A percentile compares a stretch with the other conserved stretches of the same genome.
These are phyloP conservation scores for Mycocalia duriaeana DNA, from an alignment of 1,284 basidiomycete species.

Conservation along the genomic window DNA sequence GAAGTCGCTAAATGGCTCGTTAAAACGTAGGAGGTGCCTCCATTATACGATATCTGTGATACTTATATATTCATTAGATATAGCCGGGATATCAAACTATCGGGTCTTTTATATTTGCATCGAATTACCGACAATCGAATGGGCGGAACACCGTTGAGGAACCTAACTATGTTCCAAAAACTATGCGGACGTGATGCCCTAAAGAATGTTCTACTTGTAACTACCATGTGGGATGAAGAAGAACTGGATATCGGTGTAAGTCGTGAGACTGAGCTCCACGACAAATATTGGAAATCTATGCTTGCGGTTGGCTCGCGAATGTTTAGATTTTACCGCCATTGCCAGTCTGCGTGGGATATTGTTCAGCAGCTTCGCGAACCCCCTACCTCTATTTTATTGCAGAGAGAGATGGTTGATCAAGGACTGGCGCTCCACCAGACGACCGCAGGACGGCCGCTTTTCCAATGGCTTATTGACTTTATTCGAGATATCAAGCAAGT, in stretches of 20 bases:
- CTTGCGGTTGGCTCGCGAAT: slow-evolving; percentile 6
- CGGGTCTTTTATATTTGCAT: slow-evolving; percentile 16
- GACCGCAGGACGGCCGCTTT: slow-evolving; percentile 2
- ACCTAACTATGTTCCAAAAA: slow-evolving; percentile 13
- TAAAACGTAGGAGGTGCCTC: slow-evolving; percentile 6
- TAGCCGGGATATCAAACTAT: slow-evolving; percentile 5
- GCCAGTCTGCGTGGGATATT: slow-evolving; percentile 10
- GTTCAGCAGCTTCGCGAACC: background rate
- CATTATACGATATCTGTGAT: too few relatives aligned
- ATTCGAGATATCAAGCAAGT: background rate
- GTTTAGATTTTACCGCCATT: background rate
- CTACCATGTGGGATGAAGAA: slow-evolving; percentile 15
- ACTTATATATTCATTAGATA: slow-evolving; percentile 3
- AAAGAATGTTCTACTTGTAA: slow-evolving; percentile 11
- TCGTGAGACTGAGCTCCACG: slow-evolving; percentile 10
- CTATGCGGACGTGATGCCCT: slow-evolving; percentile 14
- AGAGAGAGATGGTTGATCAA: slow-evolving; percentile 3
- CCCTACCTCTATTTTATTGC: background rate
- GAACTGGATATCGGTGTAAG: background rate
- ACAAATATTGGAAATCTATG: slow-evolving; percentile 12
- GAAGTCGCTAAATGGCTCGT: slow-evolving; percentile 13
- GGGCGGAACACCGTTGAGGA: slow-evolving; percentile 8
- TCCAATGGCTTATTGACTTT: slow-evolving; percentile 3
- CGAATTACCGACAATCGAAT: slow-evolving; percentile 16
- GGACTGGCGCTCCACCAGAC: slow-evolving; percentile 2